Evolutionary conservation across 2,329 filamentous ascomycete genomes (phyloP), one percentile per base, ranked within the genome.

Genomic region (Podosphaera leucotricha): DNA sequence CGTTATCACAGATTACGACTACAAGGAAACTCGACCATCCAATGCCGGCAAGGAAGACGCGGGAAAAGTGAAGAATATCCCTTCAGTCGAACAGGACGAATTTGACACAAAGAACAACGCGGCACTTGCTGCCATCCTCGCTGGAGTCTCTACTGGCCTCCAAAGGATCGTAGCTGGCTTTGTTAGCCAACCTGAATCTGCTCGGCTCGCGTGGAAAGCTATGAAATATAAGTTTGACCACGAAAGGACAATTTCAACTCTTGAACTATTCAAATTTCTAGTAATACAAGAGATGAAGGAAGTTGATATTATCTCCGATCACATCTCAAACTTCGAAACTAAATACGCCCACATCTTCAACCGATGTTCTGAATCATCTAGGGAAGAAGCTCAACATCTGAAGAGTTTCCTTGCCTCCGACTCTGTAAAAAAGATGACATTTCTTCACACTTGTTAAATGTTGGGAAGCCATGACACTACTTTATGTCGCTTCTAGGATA

Each of bases 341-440:
- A 41, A 3, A 1, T 41, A 28, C n/a, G 21, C 41, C 21, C 26
- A 35, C 21, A 33, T 36, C 18, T 22, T 33, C 21, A 42, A 26
- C 30, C 41, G 41, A 15, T 42, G 41, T 18, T 42, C 41, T 3
- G 41, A 42, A 33, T 42, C 16, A 33, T 20, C 41, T 20, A 33
- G 26, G 16, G 41, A 42, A 20, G 26, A 42, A 35, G 41, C 28
- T 5, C 16, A 19, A 35, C 24, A 35, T 6, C 19, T 42, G 7
- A 42, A 42, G 16, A 11, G 28, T 19, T 35, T 42, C 16, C 24
- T 35, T 18, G 41, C 41, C n/a, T 35, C 16, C 18, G 41, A 42
- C 18, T 42, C 41, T 10, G 41, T 42, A 3, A 42, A 42, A 42
- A 42, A 26, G n/a, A 42, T 42, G 41, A 20, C 41, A 21, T 42